Evolutionary conservation across 164 flowering plant genomes (phyloP).

Genomic region (Tetracentron sinense): DNA sequence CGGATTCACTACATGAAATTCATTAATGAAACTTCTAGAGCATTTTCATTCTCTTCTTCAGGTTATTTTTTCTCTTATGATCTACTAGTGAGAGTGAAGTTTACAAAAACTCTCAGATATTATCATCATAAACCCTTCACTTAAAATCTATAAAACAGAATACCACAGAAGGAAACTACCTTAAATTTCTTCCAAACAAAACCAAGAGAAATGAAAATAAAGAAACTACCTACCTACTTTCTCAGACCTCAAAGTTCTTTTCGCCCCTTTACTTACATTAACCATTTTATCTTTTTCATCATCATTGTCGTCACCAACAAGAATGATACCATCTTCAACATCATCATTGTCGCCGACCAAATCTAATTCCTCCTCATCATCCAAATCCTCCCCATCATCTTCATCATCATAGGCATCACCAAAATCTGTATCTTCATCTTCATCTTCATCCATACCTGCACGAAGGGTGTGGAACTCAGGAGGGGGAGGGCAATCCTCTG

Average conservation of each 20-base stretch:
- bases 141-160: no score
- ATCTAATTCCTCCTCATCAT: conserved; percentile 23
- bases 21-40: no score
- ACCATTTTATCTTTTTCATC: conserved; percentile 16
- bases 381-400: conserved; percentile 26
- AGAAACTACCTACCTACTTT: conserved; percentile 24
- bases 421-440: conserved; percentile 35
- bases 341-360: conserved; percentile 5
- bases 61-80: no score
- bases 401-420: conserved; percentile 32
- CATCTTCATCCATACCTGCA: conserved; percentile 36
- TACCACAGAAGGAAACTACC: no score
- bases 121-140: no score
- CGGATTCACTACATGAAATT: no score
- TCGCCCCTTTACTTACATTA: conserved; percentile 8
- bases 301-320: conserved; percentile 14
- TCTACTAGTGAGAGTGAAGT: no score
- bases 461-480: conserved; percentile 68
- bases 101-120: no score
- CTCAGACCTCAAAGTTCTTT: conserved; percentile 24
- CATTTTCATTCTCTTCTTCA: no score
- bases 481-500: conserved; percentile 87
- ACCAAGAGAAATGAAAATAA: no score
- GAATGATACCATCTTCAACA: conserved; percentile 9
- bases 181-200: no score